Evolutionary conservation across 176 grass and related monocot species (phyloP), one percentile per base, ranked within the genome.

Genomic region (Olyra latifolia): DNA sequence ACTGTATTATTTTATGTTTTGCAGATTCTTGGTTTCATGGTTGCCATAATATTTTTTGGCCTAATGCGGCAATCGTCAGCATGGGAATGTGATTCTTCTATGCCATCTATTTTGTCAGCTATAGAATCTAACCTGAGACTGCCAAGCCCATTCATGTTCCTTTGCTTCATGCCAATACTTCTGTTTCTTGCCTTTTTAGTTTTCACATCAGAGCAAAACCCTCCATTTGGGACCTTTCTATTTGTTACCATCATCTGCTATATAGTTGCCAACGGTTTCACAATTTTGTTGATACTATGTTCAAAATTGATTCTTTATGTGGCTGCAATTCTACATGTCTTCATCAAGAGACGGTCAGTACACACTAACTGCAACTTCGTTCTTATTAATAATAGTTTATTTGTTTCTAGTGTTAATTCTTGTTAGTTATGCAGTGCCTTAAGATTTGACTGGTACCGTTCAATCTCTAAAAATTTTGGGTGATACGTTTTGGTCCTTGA

Each of bases 21-120:
- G 83, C 90, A 99, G 96, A 95, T 99, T 84, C 76, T 88, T 74
- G 92, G 92, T 76, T 93, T 99, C 86, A 95, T 95, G 96, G 73
- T 95, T 62, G 87, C 88, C 19, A 55, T 82, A 59, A 89, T 93
- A 43, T 86, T 99, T 69, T 99, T 99, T 61, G 96, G 86, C 55
- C 83, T 99, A 59, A 99, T 93, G 90, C 74, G 83, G 81, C 96
- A 99, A 82, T 80, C 88, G 16, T 84, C 62, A 78, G 90, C 96
- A 86, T 95, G 92, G 92, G 96, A 99, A 75, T 22, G 77, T 45
- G 96, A 99, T 87, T 87, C 78, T 86, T 89, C 92, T 62, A 66
- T 95, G 54, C 92, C 92, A 60, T 95, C 96, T 70, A 80, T 99
- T 79, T 90, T 95, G 79, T 84, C 90, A 69, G 90, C 92, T 78